These are phyloP conservation scores for Lactarius pseudohatsudake DNA, from an alignment of 768 basidiomycete species.

Conservation along the genomic window DNA sequence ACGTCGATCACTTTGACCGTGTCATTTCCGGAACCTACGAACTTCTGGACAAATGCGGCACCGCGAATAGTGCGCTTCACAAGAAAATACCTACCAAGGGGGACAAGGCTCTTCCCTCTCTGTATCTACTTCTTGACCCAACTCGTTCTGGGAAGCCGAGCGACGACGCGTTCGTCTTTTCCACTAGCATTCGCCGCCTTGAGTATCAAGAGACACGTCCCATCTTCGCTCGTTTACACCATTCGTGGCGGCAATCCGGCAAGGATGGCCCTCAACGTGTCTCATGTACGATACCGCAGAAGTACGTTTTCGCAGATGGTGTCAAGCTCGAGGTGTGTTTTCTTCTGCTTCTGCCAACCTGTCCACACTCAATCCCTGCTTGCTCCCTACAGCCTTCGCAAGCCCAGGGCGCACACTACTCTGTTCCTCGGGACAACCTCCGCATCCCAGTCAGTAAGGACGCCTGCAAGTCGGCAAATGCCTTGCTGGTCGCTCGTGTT, in stretches of 20 bases:
- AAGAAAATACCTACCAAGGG: slow-evolving; percentile 48
- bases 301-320: slow-evolving; percentile 56
- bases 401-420: slow-evolving; percentile 58
- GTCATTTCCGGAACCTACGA: slow-evolving; percentile 79
- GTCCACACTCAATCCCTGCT: background rate
- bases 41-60: slow-evolving; percentile 84
- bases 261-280: slow-evolving; percentile 50
- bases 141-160: slow-evolving; percentile 70
- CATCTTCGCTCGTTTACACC: slow-evolving; percentile 67
- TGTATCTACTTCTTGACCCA: slow-evolving; percentile 87
- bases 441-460: slow-evolving; percentile 53
- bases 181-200: slow-evolving; percentile 70
- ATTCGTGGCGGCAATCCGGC: slow-evolving; percentile 76
- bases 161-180: slow-evolving; percentile 84
- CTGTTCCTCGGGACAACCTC: slow-evolving; percentile 57
- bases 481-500: slow-evolving; percentile 75
- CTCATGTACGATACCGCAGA: slow-evolving; percentile 56
- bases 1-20: slow-evolving; percentile 59
- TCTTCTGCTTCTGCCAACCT: background rate
- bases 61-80: slow-evolving; percentile 82
- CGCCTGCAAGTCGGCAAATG: slow-evolving; percentile 72
- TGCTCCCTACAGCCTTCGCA: slow-evolving; percentile 16
- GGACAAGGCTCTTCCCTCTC: slow-evolving; percentile 54
- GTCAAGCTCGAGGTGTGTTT: slow-evolving; percentile 56
- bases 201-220: slow-evolving; percentile 83